Evolutionary conservation across 2,329 filamentous ascomycete genomes (phyloP).

Genomic region (Aspergillus thermomutatus): DNA sequence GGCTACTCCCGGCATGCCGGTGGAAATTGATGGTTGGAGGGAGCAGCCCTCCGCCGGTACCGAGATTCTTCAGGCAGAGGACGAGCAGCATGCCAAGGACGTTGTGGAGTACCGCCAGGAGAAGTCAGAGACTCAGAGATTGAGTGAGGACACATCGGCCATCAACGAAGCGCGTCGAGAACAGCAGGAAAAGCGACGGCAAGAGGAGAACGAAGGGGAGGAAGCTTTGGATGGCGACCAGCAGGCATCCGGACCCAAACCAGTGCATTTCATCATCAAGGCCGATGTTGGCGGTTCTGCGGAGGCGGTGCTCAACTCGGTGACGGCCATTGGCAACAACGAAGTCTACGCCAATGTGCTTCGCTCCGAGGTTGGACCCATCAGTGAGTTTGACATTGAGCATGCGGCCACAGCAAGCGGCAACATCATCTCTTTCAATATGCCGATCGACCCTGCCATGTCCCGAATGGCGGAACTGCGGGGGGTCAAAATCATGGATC

Average conservation of each 20-base stretch:
- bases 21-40: constrained; percentile 93
- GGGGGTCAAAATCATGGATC: constrained; percentile 75
- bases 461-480: constrained; percentile 65
- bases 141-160: constrained; percentile 68
- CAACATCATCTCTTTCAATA: constrained; percentile 84
- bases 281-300: constrained; percentile 91
- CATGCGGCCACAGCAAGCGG: constrained; percentile 75
- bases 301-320: constrained; percentile 77
- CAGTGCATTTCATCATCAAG: constrained; percentile 81
- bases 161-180: constrained; percentile 68
- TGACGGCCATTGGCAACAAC: constrained; percentile 76
- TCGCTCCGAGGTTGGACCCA: constrained; percentile 70
- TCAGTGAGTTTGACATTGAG: constrained; percentile 84
- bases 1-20: constrained; percentile 81
- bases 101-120: constrained; percentile 76
- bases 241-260: constrained; percentile 45
- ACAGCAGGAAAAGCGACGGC: constrained; percentile 51
- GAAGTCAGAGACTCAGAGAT: constrained; percentile 63
- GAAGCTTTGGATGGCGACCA: constrained; percentile 39
- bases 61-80: constrained; percentile 76
- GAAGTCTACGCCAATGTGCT: constrained; percentile 77
- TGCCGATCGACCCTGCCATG: constrained; percentile 63
- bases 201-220: constrained; percentile 30
- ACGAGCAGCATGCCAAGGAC: constrained; percentile 72
- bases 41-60: constrained; percentile 83